Evolutionary conservation across 495 filamentous ascomycete genomes (phyloP).

Genomic region (Penicillium samsonianum): DNA sequence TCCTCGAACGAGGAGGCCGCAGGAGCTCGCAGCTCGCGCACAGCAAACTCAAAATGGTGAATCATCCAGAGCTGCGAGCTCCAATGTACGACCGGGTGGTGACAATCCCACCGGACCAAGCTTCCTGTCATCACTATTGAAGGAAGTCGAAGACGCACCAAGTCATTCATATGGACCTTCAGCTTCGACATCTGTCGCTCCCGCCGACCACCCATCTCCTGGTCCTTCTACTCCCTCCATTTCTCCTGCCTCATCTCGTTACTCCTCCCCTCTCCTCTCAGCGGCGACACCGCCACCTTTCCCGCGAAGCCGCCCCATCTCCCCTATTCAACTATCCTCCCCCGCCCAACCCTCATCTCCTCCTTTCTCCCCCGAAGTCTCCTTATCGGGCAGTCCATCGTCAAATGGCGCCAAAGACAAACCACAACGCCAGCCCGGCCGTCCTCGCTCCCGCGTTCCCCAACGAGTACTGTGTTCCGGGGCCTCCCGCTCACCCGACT

Average conservation of each 20-base stretch:
- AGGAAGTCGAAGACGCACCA: constrained; percentile 78
- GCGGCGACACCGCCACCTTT: constrained; percentile 73
- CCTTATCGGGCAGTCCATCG: constrained; percentile 29
- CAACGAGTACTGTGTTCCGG: constrained; percentile 40
- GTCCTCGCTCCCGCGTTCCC: constrained; percentile 35
- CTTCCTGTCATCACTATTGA: constrained; percentile 81
- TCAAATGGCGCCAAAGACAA: constrained; percentile 26
- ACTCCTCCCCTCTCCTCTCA: constrained; percentile 67
- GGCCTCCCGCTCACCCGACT: constrained; percentile 58
- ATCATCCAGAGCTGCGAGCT: constrained; percentile 42
- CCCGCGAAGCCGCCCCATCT: constrained; percentile 60
- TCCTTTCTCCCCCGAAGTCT: constrained; percentile 54
- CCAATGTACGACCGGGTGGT: constrained; percentile 32
- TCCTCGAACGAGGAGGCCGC: constrained; percentile 65
- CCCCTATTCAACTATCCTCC: constrained; percentile 68
- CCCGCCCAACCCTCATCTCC: constrained; percentile 61
- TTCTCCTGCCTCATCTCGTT: constrained; percentile 68
- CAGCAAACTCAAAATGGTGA: constrained; percentile 49
- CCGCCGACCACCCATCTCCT: constrained; percentile 49
- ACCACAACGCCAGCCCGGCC: constrained; percentile 14
- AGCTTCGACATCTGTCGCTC: constrained; percentile 46
- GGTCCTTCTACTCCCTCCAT: constrained; percentile 69
- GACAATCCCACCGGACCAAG: constrained; percentile 50
- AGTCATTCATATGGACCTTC: constrained; percentile 49
- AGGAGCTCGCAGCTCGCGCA: constrained; percentile 49